phyloP scores from a whole-genome alignment of 345 rosid genomes.

The Sisymbrium altissimum region DNA sequence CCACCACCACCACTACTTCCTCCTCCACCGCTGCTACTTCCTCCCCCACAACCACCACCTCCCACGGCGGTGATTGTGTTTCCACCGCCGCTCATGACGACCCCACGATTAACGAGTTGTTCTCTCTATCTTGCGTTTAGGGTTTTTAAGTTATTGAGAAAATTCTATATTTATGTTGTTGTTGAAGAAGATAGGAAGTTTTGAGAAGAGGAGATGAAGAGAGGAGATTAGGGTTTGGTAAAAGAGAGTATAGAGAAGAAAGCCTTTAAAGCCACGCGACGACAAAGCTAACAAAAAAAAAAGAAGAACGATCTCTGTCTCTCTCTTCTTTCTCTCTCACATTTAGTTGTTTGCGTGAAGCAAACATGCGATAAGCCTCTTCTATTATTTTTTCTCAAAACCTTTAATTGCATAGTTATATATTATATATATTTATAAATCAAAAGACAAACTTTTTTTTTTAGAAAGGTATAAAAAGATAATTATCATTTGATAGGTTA shows the following conservation, averaged over 20 bases:
- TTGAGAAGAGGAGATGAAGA: constrained; percentile 16
- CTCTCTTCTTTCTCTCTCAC: constrained; percentile 21
- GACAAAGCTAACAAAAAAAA: constrained; percentile 47
- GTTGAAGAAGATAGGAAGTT: constrained; percentile 5
- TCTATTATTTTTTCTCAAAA: constrained; percentile 29
- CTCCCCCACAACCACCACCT: constrained; percentile 30
- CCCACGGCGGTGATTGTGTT: constrained; percentile 47
- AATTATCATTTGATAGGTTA: neutral
- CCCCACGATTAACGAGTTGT: neutral
- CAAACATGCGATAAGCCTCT: constrained; percentile 81
- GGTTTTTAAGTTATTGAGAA: neutral
- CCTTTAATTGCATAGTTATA: neutral
- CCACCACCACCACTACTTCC: constrained; percentile 33
- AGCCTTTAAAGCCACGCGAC: constrained; percentile 98
- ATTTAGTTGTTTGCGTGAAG: constrained; percentile 99
- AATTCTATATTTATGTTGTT: constrained; percentile 2
- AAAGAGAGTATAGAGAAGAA: constrained; percentile 34
- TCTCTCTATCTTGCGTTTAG: neutral
- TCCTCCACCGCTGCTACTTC: constrained; percentile 18
- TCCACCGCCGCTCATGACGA: constrained; percentile 51
- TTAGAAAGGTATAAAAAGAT: neutral
- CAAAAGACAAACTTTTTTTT: neutral
- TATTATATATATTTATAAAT: neutral
- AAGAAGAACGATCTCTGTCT: constrained; percentile 2
- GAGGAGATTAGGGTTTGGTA: constrained; percentile 46